phyloP scores from a whole-genome alignment of 192 early-diverging fungal genomes.

The Pecoramyces ruminantium region DNA sequence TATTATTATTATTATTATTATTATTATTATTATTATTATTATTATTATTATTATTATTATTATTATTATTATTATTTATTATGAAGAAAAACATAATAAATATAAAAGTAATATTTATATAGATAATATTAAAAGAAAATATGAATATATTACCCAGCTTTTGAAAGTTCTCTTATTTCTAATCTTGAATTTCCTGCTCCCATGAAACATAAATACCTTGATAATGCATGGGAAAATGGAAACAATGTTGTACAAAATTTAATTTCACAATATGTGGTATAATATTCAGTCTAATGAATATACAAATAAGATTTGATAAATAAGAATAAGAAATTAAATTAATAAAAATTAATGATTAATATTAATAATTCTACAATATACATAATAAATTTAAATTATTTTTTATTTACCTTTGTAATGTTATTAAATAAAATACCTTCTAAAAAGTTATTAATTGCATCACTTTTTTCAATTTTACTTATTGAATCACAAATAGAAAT shows the following conservation, averaged over 20 bases:
- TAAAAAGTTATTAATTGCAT: background rate
- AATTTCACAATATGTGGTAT: conserved; percentile 17
- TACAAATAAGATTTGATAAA: no score
- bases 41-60: background rate
- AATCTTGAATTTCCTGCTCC: conserved; percentile 19
- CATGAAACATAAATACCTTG: conserved; percentile 20
- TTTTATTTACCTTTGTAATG: conserved; percentile 18
- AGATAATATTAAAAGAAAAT: background rate
- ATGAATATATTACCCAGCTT: conserved; percentile 13
- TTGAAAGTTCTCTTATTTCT: conserved; percentile 24
- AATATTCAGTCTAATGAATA: conserved; percentile 14
- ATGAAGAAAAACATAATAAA: background rate
- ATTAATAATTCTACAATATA: no score
- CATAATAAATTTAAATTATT: background rate
- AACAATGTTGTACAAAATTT: conserved; percentile 28
- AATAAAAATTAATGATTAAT: no score
- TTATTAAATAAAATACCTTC: conserved; percentile 9
- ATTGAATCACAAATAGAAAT: background rate
- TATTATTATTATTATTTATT: background rate
- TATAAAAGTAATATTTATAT: background rate
- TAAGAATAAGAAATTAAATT: no score
- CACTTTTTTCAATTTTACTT: background rate
- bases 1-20: no score
- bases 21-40: conserved; percentile 2
- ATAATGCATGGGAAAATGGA: conserved; percentile 16